Evolutionary conservation across 1,139 yeast genomes (phyloP), one percentile per base, ranked within the genome.

Genomic region (Saccharomyces hybrid): DNA sequence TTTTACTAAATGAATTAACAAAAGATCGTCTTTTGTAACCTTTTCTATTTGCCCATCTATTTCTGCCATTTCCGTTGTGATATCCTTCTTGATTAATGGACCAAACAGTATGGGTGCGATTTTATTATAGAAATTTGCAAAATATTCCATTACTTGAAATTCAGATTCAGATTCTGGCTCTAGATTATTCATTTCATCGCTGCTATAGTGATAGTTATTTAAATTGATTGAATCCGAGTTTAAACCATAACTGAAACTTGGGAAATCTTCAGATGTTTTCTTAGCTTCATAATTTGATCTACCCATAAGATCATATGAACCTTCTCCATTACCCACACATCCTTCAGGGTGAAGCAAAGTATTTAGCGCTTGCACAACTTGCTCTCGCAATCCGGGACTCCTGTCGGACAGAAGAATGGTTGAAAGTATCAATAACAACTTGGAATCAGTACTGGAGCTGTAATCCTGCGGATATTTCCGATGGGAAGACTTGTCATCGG

Each of bases 291-390:
- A 14, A 11, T 13, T 20, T 3, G 25, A 38, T 13, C 44, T 38
- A 5, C 44, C 25, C 44, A 16, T 38, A 25, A 38, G n/a, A 49
- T 55, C 59, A 14, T 50, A 34, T 16, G 51, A 56, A 38, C 48
- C 53, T 32, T 51, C 53, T 9, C 56, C 63, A 27, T 55, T 61
- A 5, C 63, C 64, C 23, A 65, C 50, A 49, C 67, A 68, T 7
- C 70, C 71, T 53, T 77, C 77, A 1, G 89, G 83, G 63, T 86
- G 93, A 14, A 89, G 73, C 46, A 90, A 71, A 1, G 84, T 82
- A 63, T 84, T 83, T 50, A 91, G 71, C 0, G 96, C 96, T 70
- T 90, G 96, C 57, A 81, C 82, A 1, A 93, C 87, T 67, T 90
- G 97, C 4, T 85, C 80, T 65, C 87, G 84, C 51, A 90, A 71